These are phyloP conservation scores for Phlebiopsis flavidoalba DNA, from an alignment of 768 basidiomycete species.

Conservation along the genomic window DNA sequence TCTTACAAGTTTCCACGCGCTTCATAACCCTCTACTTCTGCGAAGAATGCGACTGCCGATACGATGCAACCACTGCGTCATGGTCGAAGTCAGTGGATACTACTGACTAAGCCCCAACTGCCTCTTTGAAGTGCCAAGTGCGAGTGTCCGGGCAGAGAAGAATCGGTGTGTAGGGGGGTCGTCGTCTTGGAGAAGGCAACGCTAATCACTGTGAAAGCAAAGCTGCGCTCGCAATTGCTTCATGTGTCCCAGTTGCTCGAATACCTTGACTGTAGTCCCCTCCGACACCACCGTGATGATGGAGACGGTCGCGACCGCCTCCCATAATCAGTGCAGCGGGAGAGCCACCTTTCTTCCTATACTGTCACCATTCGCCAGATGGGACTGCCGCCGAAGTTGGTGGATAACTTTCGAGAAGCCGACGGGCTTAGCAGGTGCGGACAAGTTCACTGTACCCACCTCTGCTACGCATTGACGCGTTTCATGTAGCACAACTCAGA, in stretches of 20 bases:
- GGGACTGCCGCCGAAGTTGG: conserved; percentile 92
- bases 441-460: not conserved
- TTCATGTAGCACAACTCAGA: conserved; percentile 75
- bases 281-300: conserved; percentile 72
- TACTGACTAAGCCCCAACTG: conserved; percentile 99
- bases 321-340: conserved; percentile 57
- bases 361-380: conserved; percentile 90
- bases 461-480: not conserved
- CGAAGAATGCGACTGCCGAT: conserved; percentile 97
- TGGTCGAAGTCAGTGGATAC: conserved; percentile 92
- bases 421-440: conserved; percentile 83
- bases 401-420: conserved; percentile 95
- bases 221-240: conserved; percentile 99
- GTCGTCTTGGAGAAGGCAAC: not conserved
- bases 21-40: conserved; percentile 92
- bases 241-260: conserved; percentile 88
- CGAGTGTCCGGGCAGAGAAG: conserved; percentile 97
- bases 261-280: conserved; percentile 87
- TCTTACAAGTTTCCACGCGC: conserved; percentile 76
- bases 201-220: conserved; percentile 11
- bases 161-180: conserved; percentile 59
- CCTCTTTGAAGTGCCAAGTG: conserved; percentile 96
- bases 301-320: conserved; percentile 47
- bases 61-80: conserved; percentile 88
- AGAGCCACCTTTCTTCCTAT: conserved; percentile 86